Evolutionary conservation across 345 rosid genomes (phyloP).

Genomic region (Eucalyptus pauciflora): DNA sequence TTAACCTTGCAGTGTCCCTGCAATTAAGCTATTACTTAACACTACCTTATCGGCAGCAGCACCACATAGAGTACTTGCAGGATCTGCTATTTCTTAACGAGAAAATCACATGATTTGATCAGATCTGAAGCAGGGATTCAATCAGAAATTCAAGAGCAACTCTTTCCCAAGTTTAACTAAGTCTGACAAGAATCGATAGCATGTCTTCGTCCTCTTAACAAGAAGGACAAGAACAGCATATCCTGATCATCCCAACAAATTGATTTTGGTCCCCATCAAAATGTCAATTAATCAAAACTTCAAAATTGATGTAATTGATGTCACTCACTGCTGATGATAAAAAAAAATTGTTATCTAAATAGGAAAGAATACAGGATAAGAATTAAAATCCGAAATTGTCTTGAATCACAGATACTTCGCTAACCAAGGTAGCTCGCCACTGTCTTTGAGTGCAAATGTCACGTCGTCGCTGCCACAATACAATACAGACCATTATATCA

Average conservation of each 20-base stretch:
- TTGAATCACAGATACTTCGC: constrained; percentile 55
- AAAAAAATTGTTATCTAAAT: not conserved
- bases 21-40: not conserved
- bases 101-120: not conserved
- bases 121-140: not conserved
- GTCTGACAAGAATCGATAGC: not conserved
- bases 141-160: not conserved
- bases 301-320: not conserved
- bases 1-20: not conserved
- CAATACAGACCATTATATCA: not conserved
- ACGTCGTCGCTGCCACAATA: constrained; percentile 73
- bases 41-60: not conserved
- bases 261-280: not conserved
- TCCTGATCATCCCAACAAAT: not conserved
- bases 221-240: not conserved
- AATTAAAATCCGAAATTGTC: not conserved
- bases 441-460: constrained; percentile 78
- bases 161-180: not conserved
- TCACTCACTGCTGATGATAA: not conserved
- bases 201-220: not conserved
- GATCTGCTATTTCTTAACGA: not conserved
- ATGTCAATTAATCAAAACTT: not conserved
- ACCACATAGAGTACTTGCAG: not conserved
- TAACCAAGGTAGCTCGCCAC: constrained; percentile 76
- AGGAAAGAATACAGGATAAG: not conserved